Base-by-base conservation (phyloP, 148 eudicot genomes). In the Rhododendron simsii region DNA sequence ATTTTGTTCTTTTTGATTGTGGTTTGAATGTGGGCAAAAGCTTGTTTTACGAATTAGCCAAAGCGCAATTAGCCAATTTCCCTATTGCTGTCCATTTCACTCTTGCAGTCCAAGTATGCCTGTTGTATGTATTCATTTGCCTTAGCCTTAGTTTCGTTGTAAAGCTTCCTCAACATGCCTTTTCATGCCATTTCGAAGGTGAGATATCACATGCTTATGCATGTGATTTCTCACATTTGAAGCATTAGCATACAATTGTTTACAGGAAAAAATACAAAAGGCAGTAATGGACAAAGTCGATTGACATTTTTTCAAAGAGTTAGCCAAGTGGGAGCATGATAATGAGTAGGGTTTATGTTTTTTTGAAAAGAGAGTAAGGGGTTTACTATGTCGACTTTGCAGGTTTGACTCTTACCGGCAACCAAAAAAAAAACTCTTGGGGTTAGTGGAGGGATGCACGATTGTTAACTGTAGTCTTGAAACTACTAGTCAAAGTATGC, bases 11-110 rank as follows among this genome's bases (percentile, higher is more conserved):
- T 44, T 20, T 78, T 21, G 37, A 84, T 50, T 21, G 4, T 77
- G 82, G 39, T 3, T 30, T 86, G 76, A 55, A 82, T 51, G 50
- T 82, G 75, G 81, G 61, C 21, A 45, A 28, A 61, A 83, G 23
- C 35, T 78, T 55, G 80, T 55, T 41, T 82, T 57, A 2, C 14
- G 13, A 83, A 35, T 13, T 83, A 45, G 85, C 57, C 4, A 65
- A 63, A 65, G 76, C n/a, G 71, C 84, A 41, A 83, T 71, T 65
- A 67, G 23, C 77, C 85, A 47, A 41, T 10, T 45, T 83, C 48
- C 85, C 28, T 2, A 83, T 26, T 83, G 85, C 61, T 44, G 78
- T 69, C 6, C 23, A 7, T 83, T 26, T 65, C 78, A 41, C 41
- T 28, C 77, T 65, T 73, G 39, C 77, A 14, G 41, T 33, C 78